A percentile compares a stretch with the other conserved stretches of the same genome.
These are phyloP conservation scores for Chaetoceros tenuissimus DNA, from an alignment of 108 stramenopile genomes.

Conservation along the genomic window DNA sequence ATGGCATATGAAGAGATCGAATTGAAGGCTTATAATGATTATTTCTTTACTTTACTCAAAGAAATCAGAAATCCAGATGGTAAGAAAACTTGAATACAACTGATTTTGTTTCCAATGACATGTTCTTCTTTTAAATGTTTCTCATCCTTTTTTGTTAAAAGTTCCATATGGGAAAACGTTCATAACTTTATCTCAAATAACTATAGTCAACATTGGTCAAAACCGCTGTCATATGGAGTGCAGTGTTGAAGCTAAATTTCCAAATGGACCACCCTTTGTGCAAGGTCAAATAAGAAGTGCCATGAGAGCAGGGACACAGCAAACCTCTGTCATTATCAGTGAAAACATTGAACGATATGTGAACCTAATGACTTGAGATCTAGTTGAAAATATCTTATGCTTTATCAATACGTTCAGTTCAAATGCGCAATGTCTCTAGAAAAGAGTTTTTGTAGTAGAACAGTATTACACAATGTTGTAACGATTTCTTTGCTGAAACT, in stretches of 20 bases:
- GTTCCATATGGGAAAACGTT: slow-evolving; percentile 73
- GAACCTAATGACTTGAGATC: slow-evolving; percentile 40
- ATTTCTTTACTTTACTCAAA: slow-evolving; percentile 38
- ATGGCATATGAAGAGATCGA: slow-evolving; percentile 50
- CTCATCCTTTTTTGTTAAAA: too few species aligned
- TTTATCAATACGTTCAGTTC: too few species aligned
- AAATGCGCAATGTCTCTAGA: too few species aligned
- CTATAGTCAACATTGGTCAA: slow-evolving; percentile 61
- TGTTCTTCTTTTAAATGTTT: too few species aligned
- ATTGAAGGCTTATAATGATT: slow-evolving; percentile 54
- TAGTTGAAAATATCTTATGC: not conserved
- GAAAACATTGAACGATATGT: slow-evolving; percentile 70
- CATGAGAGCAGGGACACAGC: slow-evolving; percentile 63
- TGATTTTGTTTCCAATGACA: too few species aligned
- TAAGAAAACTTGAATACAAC: too few species aligned
- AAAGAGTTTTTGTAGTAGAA: too few species aligned
- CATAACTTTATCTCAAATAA: slow-evolving; percentile 61
- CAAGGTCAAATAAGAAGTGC: slow-evolving; percentile 70
- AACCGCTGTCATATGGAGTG: slow-evolving; percentile 55
- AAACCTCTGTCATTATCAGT: slow-evolving; percentile 52
- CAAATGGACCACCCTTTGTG: slow-evolving; percentile 75
- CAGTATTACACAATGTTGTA: too few species aligned
- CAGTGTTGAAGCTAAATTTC: slow-evolving; percentile 72
- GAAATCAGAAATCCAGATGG: not conserved
- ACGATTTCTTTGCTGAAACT: too few species aligned